Conservation (phyloP, 2,329 filamentous ascomycete species). For the Madurella fahalii region DNA sequence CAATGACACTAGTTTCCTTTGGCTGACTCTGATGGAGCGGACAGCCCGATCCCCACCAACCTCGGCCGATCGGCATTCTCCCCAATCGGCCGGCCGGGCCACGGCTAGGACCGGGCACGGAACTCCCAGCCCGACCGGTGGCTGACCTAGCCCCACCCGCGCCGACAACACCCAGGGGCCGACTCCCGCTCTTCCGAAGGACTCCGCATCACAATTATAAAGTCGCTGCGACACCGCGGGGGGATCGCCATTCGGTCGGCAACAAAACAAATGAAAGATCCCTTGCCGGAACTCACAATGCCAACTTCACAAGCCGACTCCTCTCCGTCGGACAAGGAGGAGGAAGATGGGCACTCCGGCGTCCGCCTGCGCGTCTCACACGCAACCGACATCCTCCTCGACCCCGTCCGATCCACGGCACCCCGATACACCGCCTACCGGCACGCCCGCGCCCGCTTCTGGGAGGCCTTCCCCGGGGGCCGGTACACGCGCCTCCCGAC, state of each 20-base stretch:
- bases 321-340: neutral
- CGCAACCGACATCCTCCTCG: slow-evolving; percentile 18
- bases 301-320: neutral
- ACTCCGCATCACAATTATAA: neutral
- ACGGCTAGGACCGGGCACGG: neutral
- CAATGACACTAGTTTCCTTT: neutral
- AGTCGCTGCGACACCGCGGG: no score
- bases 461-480: slow-evolving; percentile 17
- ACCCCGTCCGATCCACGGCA: slow-evolving; percentile 2
- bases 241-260: no score
- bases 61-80: neutral
- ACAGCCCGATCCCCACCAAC: neutral
- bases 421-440: slow-evolving; percentile 18
- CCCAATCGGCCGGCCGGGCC: no score
- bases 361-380: neutral
- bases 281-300: neutral
- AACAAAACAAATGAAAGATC: neutral
- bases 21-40: neutral
- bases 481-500: slow-evolving; percentile 15
- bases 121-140: neutral
- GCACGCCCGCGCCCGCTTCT: slow-evolving; percentile 20
- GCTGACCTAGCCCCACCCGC: neutral
- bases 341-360: neutral
- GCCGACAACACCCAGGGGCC: no score
- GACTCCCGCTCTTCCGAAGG: neutral